phyloP scores from a whole-genome alignment of 192 early-diverging fungal species.

The Dissophora ornata region DNA sequence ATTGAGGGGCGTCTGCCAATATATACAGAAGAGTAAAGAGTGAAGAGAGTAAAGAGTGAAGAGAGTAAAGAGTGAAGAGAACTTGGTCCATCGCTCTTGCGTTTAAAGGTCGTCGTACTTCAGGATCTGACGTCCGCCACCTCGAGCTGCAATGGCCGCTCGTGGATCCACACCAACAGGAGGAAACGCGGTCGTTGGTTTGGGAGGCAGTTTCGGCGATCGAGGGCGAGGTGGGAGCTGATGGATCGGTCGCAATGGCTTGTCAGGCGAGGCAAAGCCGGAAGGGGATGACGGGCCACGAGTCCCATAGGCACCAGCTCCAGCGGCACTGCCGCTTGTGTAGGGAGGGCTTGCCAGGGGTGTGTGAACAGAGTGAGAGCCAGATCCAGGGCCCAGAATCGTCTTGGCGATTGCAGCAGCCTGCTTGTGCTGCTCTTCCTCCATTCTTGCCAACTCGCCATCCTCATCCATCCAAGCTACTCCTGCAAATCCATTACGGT shows the following conservation, averaged over 20 bases:
- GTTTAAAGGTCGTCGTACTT: slow-evolving; percentile 46
- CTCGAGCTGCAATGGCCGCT: slow-evolving; percentile 30
- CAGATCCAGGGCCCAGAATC: neutral
- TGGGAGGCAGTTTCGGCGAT: slow-evolving; percentile 38
- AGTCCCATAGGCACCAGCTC: neutral
- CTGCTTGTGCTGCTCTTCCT: slow-evolving; percentile 43
- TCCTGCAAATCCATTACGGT: slow-evolving; percentile 61
- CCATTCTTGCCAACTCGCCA: slow-evolving; percentile 34
- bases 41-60: neutral
- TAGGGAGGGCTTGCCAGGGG: neutral
- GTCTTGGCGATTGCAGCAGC: slow-evolving; percentile 25
- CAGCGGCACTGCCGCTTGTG: neutral
- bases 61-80: neutral
- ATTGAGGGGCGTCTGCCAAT: neutral
- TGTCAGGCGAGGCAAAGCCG: neutral
- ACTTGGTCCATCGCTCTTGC: neutral
- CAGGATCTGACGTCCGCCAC: slow-evolving; percentile 47
- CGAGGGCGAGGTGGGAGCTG: slow-evolving; percentile 41
- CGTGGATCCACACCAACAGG: slow-evolving; percentile 32
- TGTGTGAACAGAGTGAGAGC: neutral
- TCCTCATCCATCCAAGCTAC: slow-evolving; percentile 65
- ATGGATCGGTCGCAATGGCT: slow-evolving; percentile 14
- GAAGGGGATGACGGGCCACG: neutral
- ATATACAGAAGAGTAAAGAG: neutral
- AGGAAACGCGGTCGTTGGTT: slow-evolving; percentile 26